phyloP scores from a whole-genome alignment of 1,139 yeast species.

The Hyphopichia khmerensis region DNA sequence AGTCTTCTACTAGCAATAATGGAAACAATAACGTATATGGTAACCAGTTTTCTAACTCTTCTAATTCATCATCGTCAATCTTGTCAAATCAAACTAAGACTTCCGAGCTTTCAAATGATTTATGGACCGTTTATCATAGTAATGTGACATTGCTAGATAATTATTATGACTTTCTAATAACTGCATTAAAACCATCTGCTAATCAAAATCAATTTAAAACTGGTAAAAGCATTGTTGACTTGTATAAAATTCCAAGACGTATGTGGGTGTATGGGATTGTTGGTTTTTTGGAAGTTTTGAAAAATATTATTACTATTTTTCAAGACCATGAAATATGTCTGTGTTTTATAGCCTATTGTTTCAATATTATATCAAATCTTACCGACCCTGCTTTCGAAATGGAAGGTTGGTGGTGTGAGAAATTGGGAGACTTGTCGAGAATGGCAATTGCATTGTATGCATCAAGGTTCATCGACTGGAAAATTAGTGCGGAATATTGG shows the following conservation, averaged over 20 bases:
- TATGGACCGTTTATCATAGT: constrained; percentile 71
- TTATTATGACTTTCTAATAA: constrained; percentile 67
- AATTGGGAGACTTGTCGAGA: constrained; percentile 73
- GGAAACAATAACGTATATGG: constrained; percentile 12
- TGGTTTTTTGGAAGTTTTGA: constrained; percentile 73
- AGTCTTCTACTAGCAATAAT: constrained; percentile 35
- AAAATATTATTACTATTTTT: constrained; percentile 62
- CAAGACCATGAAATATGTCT: constrained; percentile 50
- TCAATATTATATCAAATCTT: constrained; percentile 51
- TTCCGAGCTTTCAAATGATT: constrained; percentile 56
- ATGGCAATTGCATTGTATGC: constrained; percentile 83
- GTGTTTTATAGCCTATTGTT: constrained; percentile 50
- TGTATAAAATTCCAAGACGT: constrained; percentile 72
- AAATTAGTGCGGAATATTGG: constrained; percentile 76
- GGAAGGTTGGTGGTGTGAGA: constrained; percentile 79
- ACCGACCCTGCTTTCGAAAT: constrained; percentile 53
- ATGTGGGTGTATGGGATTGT: constrained; percentile 86
- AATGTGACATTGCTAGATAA: constrained; percentile 64
- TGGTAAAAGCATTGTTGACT: constrained; percentile 71
- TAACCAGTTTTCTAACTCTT: constrained; percentile 18
- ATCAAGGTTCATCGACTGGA: constrained; percentile 79
- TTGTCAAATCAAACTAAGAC: constrained; percentile 27
- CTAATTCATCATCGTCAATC: constrained; percentile 16
- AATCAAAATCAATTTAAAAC: constrained; percentile 57
- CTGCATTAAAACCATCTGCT: constrained; percentile 64